These are phyloP conservation scores for Hirsutella rhossiliensis DNA, from an alignment of 2,329 filamentous ascomycete genomes.

Conservation along the genomic window DNA sequence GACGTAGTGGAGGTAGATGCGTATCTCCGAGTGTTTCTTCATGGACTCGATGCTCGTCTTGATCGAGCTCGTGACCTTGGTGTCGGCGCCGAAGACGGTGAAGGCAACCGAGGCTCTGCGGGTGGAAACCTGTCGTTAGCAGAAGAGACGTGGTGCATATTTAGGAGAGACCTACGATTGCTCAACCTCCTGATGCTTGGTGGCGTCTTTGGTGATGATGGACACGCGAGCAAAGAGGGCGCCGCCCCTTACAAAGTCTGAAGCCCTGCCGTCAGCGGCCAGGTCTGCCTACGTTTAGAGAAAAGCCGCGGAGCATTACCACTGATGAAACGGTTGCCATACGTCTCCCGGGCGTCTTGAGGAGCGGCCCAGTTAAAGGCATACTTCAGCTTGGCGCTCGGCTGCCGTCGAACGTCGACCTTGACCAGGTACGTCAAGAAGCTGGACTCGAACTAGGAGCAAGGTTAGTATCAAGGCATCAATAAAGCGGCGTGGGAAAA, in stretches of 20 bases:
- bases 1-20: constrained; percentile 1
- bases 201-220: not conserved
- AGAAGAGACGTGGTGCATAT: not conserved
- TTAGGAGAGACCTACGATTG: not conserved
- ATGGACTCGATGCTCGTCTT: not conserved
- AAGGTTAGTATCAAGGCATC: not conserved
- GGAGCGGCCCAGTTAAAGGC: not conserved
- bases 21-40: not conserved
- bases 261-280: not conserved
- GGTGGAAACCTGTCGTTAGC: not conserved
- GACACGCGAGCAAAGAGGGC: constrained; percentile 1
- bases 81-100: not conserved
- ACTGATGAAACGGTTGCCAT: constrained; percentile 1
- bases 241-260: constrained; percentile 1
- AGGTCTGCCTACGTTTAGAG: not conserved
- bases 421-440: constrained; percentile 2
- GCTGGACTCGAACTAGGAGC: not conserved
- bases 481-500: no score
- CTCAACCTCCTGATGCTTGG: not conserved
- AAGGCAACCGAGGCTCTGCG: not conserved
- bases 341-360: not conserved
- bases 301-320: not conserved
- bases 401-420: constrained; percentile 1
- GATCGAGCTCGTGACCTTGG: not conserved
- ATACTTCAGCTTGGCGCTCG: not conserved